Evolutionary conservation across 768 basidiomycete species (phyloP), one percentile per base, ranked within the genome.

Genomic region (Rhizopogon salebrosus): DNA sequence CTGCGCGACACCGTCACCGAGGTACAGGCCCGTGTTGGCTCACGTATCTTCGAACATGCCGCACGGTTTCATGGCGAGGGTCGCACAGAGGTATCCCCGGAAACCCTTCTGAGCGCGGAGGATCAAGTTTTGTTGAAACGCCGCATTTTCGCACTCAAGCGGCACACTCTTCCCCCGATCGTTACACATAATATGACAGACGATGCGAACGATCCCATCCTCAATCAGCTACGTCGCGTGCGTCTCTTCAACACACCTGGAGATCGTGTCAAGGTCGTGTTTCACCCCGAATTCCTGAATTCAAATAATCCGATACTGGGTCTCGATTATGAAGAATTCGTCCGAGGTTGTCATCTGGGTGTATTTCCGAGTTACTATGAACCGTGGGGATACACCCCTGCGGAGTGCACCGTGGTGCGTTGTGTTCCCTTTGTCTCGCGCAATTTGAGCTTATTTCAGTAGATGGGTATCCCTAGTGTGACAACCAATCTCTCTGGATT

Each of bases 101-200:
- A 86, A 10, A 77, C 85, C 34, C 79, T 99, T 2, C 76, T 98
- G 13, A 91, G 92, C 0, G 82, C 85, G 29, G 93, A 97, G 69
- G 97, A 99, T 72, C 91, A 91, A 67, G 86, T 98, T 16, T 77
- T 94, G 16, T 80, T 99, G 60, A 99, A 99, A 72, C 85, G 97
- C 4, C 87, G 97, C 53, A 95, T 95, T 56, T 95, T 97, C 65
- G 97, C 97, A 6, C 82, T 99, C 54, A 95, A 93, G 71, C 84
- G 97, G 57, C 91, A 91, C 72, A 84, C 90, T 10, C 82, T 94
- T n/a, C 97, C 97, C 0, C 92, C 97, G 1, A 80, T 99, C 39
- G 88, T 87, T n/a, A 99, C 97, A 14, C 97, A 99, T 75, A 99
- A 99, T 72, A 98, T 98, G 97, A 83, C 80, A 22, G 95, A 98